Evolutionary conservation across 306 rosid species (phyloP), one percentile per base, ranked within the genome.

Genomic region (Malus asiatica): DNA sequence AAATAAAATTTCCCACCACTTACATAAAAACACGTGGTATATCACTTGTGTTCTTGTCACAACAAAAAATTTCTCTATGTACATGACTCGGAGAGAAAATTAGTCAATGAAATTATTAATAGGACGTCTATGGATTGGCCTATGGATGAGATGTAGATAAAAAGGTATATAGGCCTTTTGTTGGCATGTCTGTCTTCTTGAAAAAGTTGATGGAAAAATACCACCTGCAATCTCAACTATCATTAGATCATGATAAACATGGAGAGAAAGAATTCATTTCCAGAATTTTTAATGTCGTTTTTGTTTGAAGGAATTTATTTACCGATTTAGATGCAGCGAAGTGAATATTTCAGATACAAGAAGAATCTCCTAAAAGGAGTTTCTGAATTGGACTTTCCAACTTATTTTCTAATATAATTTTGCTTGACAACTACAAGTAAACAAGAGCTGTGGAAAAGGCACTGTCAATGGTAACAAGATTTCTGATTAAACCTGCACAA

Each of bases 141-240:
- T 61, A 71, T 46, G 48, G 73, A 44, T 76, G 63, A 40, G 68
- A 67, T 40, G 73, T 40, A 58, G 55, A 25, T 48, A 77, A 33
- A 64, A 80, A 77, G 82, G 75, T 60, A 22, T 33, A 8, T 86
- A 82, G 86, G 68, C 79, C 72, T 76, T 80, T 75, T 63, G 84
- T 85, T 84, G 81, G 78, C 65, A 60, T 23, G 65, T 68, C 81
- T 23, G 65, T 68, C 81, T 86, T 74, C 68, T 61, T 23, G 57
- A 38, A 73, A 86, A 83, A 78, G 83, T 79, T 86, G 84, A 86
- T 88, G 74, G 87, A 70, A 82, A 80, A 78, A 68, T 76, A 12
- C 75, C 78, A 73, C 85, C 70, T 48, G 66, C 64, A 62, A 33
- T 68, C 42, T 77, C 35, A 44, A 76, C 52, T 46, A 44, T 40